Percentiles rank a stretch among this genome's conserved stretches.
Conservation (phyloP, 495 filamentous ascomycete species). For the Penicillium mononematosum region DNA sequence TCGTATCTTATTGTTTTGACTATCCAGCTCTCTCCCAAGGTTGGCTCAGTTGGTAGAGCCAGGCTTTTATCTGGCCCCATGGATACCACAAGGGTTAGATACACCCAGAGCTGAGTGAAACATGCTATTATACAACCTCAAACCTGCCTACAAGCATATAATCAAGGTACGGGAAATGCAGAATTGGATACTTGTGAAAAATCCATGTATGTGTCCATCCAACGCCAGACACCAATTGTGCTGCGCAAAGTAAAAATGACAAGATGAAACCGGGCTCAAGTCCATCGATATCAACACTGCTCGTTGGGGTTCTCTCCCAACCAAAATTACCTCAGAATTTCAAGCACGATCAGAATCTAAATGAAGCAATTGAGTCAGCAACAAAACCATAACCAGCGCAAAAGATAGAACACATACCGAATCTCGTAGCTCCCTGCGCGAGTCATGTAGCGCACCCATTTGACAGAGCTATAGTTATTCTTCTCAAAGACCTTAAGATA, state of each 20-base stretch:
- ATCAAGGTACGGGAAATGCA: not conserved
- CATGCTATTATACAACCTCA: not conserved
- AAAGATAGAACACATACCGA: conserved; percentile 38
- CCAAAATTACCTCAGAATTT: not conserved
- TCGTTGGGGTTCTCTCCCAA: not conserved
- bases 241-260: conserved; percentile 11
- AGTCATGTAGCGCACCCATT: conserved; percentile 99
- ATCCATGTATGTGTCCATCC: conserved; percentile 22
- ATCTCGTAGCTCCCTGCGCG: conserved; percentile 68
- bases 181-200: conserved; percentile 2
- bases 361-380: not conserved
- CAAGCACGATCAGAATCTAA: conserved; percentile 14
- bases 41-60: not conserved
- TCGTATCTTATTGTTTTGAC: not conserved
- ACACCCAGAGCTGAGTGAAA: not conserved
- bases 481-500: conserved; percentile 99
- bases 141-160: not conserved
- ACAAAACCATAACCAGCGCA: not conserved
- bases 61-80: not conserved
- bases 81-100: not conserved
- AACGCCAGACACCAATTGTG: conserved; percentile 29
- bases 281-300: conserved; percentile 13
- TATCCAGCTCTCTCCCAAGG: not conserved
- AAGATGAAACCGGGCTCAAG: conserved; percentile 4
- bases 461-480: conserved; percentile 96